Conservation (phyloP, 768 basidiomycete species). For the Kwoniella botswanensis region DNA sequence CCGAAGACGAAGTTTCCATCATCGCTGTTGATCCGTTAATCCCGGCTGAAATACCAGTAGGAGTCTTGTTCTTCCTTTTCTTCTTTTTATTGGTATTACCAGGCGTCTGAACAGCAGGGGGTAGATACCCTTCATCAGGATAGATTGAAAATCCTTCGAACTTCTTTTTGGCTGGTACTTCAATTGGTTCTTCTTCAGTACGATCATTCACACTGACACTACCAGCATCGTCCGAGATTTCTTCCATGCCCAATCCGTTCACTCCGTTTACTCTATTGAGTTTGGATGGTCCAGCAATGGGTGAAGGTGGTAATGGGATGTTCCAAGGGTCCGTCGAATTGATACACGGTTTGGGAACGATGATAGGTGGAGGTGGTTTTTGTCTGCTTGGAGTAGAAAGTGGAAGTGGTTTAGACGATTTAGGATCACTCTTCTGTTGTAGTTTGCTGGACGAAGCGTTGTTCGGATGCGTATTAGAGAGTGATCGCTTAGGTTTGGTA, state of each 20-base stretch:
- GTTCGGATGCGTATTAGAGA: neutral
- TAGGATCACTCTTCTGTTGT: neutral
- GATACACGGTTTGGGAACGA: conserved; percentile 12
- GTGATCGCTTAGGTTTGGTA: conserved; percentile 4
- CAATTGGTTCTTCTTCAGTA: conserved; percentile 4
- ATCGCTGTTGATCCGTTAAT: neutral
- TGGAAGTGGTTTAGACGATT: neutral
- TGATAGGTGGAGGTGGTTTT: conserved; percentile 24
- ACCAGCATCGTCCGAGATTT: conserved; percentile 7
- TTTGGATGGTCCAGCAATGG: conserved; percentile 37
- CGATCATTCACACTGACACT: conserved; percentile 8
- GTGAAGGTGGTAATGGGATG: conserved; percentile 41
- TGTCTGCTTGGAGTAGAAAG: conserved; percentile 11
- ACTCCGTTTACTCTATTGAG: conserved; percentile 8
- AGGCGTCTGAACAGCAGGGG: conserved; percentile 10
- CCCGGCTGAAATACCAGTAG: neutral
- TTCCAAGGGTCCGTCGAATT: conserved; percentile 25
- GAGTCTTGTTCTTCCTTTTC: conserved; percentile 22
- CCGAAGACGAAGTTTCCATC: neutral
- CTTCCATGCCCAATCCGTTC: neutral
- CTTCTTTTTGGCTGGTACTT: conserved; percentile 1
- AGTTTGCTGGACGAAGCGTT: neutral
- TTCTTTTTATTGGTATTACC: conserved; percentile 37
- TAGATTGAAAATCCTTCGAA: conserved; percentile 41
- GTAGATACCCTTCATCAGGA: conserved; percentile 48